phyloP scores from a whole-genome alignment of 805 yeast genomes.

The Ogataea pini region DNA sequence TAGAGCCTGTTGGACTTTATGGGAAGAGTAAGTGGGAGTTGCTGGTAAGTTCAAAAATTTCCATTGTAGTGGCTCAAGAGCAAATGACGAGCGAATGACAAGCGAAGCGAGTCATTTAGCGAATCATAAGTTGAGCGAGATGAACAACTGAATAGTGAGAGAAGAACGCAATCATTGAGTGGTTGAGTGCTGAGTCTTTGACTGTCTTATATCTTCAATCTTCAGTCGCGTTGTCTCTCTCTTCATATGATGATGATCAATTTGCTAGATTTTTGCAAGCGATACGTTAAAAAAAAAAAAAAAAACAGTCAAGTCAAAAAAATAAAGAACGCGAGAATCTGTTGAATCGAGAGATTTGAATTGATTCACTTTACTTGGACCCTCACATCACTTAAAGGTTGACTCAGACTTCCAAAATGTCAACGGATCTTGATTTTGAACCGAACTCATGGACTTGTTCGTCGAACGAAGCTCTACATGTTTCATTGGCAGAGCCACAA shows the following conservation, averaged over 20 bases:
- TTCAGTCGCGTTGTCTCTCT: too few species aligned
- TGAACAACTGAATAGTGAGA: too few species aligned
- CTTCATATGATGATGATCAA: too few species aligned
- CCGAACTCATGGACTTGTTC: constrained; percentile 66
- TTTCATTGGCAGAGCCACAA: constrained; percentile 59
- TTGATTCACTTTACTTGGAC: not conserved
- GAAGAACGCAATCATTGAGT: too few species aligned
- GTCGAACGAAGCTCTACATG: constrained; percentile 64
- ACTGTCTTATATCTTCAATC: too few species aligned
- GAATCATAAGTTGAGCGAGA: not conserved
- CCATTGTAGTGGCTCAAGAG: constrained; percentile 14
- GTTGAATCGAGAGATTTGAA: too few species aligned
- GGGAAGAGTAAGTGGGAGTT: constrained; percentile 30
- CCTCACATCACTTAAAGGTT: not conserved
- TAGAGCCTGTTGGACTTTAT: constrained; percentile 18
- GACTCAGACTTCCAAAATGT: constrained; percentile 1
- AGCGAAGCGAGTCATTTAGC: not conserved
- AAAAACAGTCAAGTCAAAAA: constrained; percentile 2
- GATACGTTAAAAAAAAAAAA: not conserved
- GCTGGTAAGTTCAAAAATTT: constrained; percentile 20
- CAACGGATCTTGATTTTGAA: constrained; percentile 27
- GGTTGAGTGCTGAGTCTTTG: too few species aligned
- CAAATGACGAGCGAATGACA: too few species aligned
- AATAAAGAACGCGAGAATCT: not conserved
- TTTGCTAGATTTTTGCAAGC: not conserved